These are phyloP conservation scores for Cinnamomum micranthum DNA, from an alignment of 164 flowering plant species.

Conservation along the genomic window DNA sequence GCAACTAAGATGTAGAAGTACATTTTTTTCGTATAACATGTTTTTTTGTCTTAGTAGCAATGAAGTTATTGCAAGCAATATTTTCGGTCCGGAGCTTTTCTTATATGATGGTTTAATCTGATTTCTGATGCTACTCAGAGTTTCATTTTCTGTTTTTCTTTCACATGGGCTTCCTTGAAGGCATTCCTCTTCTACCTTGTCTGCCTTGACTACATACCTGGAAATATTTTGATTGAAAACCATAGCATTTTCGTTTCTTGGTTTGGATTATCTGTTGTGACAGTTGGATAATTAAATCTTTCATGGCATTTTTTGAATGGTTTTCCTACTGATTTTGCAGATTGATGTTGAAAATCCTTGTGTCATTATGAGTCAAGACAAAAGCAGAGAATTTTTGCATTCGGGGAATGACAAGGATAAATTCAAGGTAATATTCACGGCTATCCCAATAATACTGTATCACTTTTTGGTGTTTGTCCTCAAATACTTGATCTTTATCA, in stretches of 20 bases:
- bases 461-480: background rate
- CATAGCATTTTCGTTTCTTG: background rate
- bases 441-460: background rate
- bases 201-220: no score
- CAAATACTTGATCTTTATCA: background rate
- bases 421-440: constrained; percentile 60
- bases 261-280: background rate
- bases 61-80: no score
- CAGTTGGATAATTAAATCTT: background rate
- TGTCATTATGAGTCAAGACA: constrained; percentile 97
- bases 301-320: background rate
- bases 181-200: no score
- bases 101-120: no score
- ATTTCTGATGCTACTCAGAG: no score
- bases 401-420: constrained; percentile 94
- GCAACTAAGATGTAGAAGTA: no score
- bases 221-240: background rate
- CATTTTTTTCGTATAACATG: no score
- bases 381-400: constrained; percentile 95
- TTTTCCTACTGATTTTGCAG: constrained; percentile 35
- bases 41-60: no score
- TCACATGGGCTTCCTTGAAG: no score
- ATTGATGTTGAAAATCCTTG: constrained; percentile 99
- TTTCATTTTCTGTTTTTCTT: no score
- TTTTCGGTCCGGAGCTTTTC: no score